phyloP scores from a whole-genome alignment of 805 yeast genomes.

The Teunomyces aglyptinius region DNA sequence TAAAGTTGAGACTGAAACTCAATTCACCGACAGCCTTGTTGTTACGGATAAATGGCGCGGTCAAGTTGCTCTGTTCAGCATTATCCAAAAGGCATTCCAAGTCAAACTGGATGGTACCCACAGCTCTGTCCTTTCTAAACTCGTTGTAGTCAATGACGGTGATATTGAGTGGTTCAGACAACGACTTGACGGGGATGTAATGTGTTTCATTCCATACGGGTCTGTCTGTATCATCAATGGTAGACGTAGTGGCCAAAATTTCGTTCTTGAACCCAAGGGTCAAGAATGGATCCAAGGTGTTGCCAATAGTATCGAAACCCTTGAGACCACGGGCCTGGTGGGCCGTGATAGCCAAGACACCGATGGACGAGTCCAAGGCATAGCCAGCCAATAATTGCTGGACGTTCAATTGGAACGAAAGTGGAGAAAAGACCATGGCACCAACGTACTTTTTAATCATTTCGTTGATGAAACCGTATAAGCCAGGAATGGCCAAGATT shows the following conservation, averaged over 20 bases:
- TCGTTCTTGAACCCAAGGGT: constrained; percentile 60
- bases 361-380: constrained; percentile 76
- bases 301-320: constrained; percentile 67
- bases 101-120: constrained; percentile 77
- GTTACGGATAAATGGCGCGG: constrained; percentile 68
- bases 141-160: constrained; percentile 76
- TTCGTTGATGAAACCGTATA: constrained; percentile 75
- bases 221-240: constrained; percentile 59
- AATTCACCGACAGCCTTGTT: constrained; percentile 81
- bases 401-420: constrained; percentile 88
- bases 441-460: constrained; percentile 86
- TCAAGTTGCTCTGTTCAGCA: constrained; percentile 47
- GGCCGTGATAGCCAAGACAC: constrained; percentile 72
- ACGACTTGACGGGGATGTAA: constrained; percentile 65
- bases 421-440: constrained; percentile 83
- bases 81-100: constrained; percentile 61
- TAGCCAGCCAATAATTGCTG: constrained; percentile 88
- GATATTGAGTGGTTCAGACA: constrained; percentile 79
- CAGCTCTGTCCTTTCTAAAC: constrained; percentile 69
- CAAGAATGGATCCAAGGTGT: constrained; percentile 88
- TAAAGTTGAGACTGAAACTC: constrained; percentile 65
- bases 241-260: constrained; percentile 66
- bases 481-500: constrained; percentile 81
- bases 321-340: constrained; percentile 66
- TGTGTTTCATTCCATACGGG: constrained; percentile 87